Evolutionary conservation across 768 basidiomycete species (phyloP), one percentile per base, ranked within the genome.

Genomic region (Hydnomerulius pinastri): DNA sequence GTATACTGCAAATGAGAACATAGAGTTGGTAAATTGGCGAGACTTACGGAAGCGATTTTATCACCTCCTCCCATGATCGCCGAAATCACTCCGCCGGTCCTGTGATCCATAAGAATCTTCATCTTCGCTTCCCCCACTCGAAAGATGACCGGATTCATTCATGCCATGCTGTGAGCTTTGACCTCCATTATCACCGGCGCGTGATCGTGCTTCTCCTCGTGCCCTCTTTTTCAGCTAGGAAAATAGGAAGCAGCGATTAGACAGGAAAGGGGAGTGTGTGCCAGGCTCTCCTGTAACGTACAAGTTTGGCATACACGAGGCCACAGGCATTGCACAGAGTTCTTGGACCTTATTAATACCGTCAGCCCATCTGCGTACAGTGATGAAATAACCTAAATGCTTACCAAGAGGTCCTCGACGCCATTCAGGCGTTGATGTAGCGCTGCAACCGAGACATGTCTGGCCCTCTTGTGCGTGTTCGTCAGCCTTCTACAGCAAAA

Each of bases 341-440:
- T 63, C 90, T 79, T 20, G 89, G 89, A 44, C 89, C 88, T 90
- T 54, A 53, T 52, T 58, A 56, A 52, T 55, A 58, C 53, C 41
- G 53, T 70, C 62, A 70, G 41, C 32, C 45, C 51, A 56, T 56
- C 58, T 48, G 56, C 53, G 27, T 48, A 58, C 57, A 52, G 48
- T 55, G 60, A 54, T 49, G 56, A 59, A 53, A 62, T 15, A 53
- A 61, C 54, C 45, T 50, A n/a, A 18, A 29, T 37, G 70, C 75
- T 66, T 63, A 90, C 89, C 90, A 73, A 92, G 68, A 12, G 90
- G 90, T 1, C 90, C 90, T 54, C 90, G 74, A 47, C 90, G 76
- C 90, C 90, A 92, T 73, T 92, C 90, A 6, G 90, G 90, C 55
- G 90, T 92, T 48, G 88, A 85, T 13, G 90, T 92, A 54, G 89